Conservation (phyloP, 2,329 filamentous ascomycete species). For the Tolypocladium paradoxum region DNA sequence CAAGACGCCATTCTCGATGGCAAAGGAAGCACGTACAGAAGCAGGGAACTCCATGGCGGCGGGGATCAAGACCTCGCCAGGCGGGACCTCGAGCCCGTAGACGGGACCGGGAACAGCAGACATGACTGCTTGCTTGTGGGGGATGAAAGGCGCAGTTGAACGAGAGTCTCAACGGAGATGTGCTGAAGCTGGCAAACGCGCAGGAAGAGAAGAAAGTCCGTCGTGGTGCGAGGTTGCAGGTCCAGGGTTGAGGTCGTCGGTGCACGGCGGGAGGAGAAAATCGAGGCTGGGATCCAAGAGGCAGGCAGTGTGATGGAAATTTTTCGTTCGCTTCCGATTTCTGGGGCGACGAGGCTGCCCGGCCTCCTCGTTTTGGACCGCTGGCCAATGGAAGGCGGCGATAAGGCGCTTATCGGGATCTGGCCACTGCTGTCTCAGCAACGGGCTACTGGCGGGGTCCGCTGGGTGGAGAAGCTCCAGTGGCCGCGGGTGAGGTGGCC, state of each 20-base stretch:
- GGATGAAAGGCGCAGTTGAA: background rate
- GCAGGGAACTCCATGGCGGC: constrained; percentile 71
- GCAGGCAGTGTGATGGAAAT: constrained; percentile 2
- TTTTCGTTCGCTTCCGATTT: constrained; percentile 15
- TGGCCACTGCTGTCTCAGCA: constrained; percentile 21
- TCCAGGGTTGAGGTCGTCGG: background rate
- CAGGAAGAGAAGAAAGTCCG: constrained; percentile 1
- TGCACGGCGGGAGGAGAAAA: background rate
- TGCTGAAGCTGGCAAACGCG: background rate
- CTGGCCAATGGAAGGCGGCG: constrained; percentile 15
- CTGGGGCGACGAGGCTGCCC: constrained; percentile 4
- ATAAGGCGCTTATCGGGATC: constrained; percentile 20
- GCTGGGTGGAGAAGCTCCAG: background rate
- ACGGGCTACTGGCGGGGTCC: constrained; percentile 5
- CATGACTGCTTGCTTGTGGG: constrained; percentile 30
- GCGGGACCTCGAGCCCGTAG: constrained; percentile 85
- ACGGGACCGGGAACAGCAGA: constrained; percentile 60
- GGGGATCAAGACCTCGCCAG: constrained; percentile 72
- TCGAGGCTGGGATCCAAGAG: background rate
- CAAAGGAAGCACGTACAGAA: constrained; percentile 50
- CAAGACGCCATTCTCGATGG: background rate
- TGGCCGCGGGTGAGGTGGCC: no score
- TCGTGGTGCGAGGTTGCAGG: background rate
- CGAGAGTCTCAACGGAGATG: background rate
- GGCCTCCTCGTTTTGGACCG: constrained; percentile 1